A percentile compares a stretch with the other conserved stretches of the same genome.
Conservation (phyloP, 2,329 filamentous ascomycete genomes). For the Aspergillus sp. region DNA sequence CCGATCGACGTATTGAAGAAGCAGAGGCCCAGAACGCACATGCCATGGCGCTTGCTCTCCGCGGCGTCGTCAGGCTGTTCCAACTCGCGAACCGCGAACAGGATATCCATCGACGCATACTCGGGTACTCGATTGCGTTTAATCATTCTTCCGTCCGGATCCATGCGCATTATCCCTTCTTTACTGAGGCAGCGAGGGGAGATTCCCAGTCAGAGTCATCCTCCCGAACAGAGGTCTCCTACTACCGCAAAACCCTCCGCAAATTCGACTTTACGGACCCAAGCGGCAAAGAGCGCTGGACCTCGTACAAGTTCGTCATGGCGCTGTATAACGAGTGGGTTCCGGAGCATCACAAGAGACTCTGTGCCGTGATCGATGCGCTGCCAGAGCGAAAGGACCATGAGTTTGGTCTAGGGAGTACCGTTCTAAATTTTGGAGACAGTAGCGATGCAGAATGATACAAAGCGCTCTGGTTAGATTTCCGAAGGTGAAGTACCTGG, state of each 20-base stretch:
- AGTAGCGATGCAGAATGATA: too few relatives aligned
- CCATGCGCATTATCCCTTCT: constrained; percentile 5
- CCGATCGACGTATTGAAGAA: not conserved
- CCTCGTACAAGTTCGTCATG: constrained; percentile 10
- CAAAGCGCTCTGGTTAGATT: too few relatives aligned
- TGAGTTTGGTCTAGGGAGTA: too few relatives aligned
- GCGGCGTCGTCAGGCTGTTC: constrained; percentile 8
- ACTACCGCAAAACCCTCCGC: not conserved
- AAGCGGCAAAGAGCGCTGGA: not conserved
- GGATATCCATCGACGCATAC: constrained; percentile 7
- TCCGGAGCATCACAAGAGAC: not conserved
- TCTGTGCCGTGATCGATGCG: constrained; percentile 3
- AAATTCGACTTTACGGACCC: not conserved
- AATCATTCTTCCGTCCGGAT: not conserved
- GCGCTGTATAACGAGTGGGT: constrained; percentile 12
- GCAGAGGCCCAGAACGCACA: constrained; percentile 8
- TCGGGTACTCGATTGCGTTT: constrained; percentile 9
- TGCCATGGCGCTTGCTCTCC: constrained; percentile 3
- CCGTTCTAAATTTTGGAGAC: too few relatives aligned
- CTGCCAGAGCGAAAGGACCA: not conserved
- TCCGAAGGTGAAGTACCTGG: too few relatives aligned
- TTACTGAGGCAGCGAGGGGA: not conserved
- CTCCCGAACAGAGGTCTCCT: not conserved
- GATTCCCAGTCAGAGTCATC: too few relatives aligned
- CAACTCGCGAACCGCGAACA: not conserved